Base-by-base conservation (phyloP, 768 basidiomycete species). In the Phanerochaete carnosa region DNA sequence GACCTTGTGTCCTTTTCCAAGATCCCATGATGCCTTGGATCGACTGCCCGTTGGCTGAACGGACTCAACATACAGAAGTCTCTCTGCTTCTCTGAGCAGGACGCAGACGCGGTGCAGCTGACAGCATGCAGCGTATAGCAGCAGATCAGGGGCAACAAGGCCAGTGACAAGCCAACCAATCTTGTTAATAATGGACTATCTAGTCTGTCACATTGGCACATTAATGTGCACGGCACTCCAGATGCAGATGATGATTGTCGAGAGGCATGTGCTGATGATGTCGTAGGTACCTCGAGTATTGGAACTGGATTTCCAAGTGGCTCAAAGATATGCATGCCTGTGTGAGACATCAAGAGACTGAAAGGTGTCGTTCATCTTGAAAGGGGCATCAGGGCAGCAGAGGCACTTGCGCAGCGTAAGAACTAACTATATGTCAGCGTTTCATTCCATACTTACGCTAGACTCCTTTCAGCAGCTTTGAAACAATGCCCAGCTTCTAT, bases 41-140 rank as follows among this genome's bases (percentile, higher is more conserved):
- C n/a, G n/a, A n/a, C n/a, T n/a, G n/a, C n/a, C 58, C 68, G 28
- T 72, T 70, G 2, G 66, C 62, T 23, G 61, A 45, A 19, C 39
- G 4, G 32, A 32, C 7, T 23, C 13, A 19, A 29, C 30, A 28
- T 56, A 13, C 3, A 45, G 39, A 15, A 28, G 16, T 19, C 55
- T 9, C 22, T 45, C 7, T 26, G 55, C 55, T 32, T 33, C 19
- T 2, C 52, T 13, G 2, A 49, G 29, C 8, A 58, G n/a, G 28
- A 25, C 45, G 19, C 12, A 11, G 23, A 45, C 55, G n/a, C 19
- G 5, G 26, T 23, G 23, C 51, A 30, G 12, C 30, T 60, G 50
- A 32, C 32, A 35, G 22, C 19, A 52, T 19, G 64, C 61, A 22
- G 54, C 22, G 28, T 35, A 57, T 1, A 62, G 33, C 12, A 62